A percentile compares a stretch with the other conserved stretches of the same genome.
Evolutionary conservation across 1,284 basidiomycete species (phyloP).

Genomic region (Microbotryum violaceum): DNA sequence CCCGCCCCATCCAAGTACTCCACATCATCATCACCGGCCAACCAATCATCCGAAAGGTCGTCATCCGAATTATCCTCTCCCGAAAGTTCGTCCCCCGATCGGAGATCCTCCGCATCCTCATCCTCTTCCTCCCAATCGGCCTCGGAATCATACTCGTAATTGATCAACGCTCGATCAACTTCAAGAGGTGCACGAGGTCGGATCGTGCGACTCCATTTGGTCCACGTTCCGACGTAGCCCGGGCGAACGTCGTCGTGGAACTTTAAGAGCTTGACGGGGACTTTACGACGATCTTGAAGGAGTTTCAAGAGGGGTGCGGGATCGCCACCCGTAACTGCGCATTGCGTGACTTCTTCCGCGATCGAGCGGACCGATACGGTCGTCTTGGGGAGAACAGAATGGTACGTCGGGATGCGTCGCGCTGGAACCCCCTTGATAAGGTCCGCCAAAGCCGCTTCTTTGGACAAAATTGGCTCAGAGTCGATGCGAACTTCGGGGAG

Average conservation of each 20-base stretch:
- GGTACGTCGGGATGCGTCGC: conserved; percentile 10
- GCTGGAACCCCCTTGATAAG: background rate
- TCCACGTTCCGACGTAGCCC: conserved; percentile 78
- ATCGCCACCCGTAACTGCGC: conserved; percentile 57
- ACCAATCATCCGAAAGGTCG: conserved; percentile 37
- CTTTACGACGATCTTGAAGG: conserved; percentile 52
- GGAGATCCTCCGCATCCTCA: conserved; percentile 52
- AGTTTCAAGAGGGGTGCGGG: conserved; percentile 53
- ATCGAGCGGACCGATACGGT: conserved; percentile 49
- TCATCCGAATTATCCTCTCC: conserved; percentile 29
- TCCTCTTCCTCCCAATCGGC: conserved; percentile 76
- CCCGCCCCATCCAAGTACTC: conserved; percentile 45
- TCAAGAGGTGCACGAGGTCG: conserved; percentile 66
- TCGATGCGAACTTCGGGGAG: conserved; percentile 40
- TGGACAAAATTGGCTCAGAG: conserved; percentile 25
- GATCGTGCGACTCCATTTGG: conserved; percentile 59
- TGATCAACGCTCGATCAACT: conserved; percentile 58
- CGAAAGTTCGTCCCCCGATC: conserved; percentile 27
- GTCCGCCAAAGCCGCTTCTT: no score
- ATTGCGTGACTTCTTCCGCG: conserved; percentile 57
- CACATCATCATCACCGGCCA: conserved; percentile 51
- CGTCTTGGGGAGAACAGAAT: conserved; percentile 21
- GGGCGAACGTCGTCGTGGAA: conserved; percentile 69
- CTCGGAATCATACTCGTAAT: conserved; percentile 77
- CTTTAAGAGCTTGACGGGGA: conserved; percentile 64